These are phyloP conservation scores for Arthrobotrys pseudoclavata DNA, from an alignment of 2,329 filamentous ascomycete species.

Conservation along the genomic window DNA sequence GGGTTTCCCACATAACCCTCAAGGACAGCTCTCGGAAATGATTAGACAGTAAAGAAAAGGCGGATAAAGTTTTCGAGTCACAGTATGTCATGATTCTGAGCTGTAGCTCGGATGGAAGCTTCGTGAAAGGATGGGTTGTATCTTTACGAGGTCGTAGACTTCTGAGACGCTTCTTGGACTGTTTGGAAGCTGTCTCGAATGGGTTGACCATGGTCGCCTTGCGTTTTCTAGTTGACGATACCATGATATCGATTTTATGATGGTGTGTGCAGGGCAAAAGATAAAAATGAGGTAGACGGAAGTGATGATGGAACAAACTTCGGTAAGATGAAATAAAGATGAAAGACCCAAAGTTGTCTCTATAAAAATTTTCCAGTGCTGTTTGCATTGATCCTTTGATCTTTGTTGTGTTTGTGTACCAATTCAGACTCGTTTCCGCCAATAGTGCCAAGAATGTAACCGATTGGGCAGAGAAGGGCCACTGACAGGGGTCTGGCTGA, in stretches of 20 bases:
- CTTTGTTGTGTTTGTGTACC: not conserved
- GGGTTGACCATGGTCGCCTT: not conserved
- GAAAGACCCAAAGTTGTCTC: too few relatives aligned
- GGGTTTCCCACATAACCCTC: constrained; percentile 40
- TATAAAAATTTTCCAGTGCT: not conserved
- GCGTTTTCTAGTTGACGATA: not conserved
- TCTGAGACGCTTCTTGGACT: constrained; percentile 15
- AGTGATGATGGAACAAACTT: not conserved
- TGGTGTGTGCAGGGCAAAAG: not conserved
- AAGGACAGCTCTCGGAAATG: constrained; percentile 39
- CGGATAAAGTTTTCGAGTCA: constrained; percentile 21
- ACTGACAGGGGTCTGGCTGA: constrained; percentile 14
- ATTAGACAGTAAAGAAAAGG: constrained; percentile 29
- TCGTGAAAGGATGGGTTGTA: constrained; percentile 17
- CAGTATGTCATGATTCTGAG: constrained; percentile 38
- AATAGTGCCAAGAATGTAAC: constrained; percentile 18
- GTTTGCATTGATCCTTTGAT: not conserved
- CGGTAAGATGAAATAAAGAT: too few relatives aligned
- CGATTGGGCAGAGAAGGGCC: constrained; percentile 27
- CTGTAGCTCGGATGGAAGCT: constrained; percentile 39
- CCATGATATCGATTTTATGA: constrained; percentile 1
- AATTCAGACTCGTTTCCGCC: constrained; percentile 18
- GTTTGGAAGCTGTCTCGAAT: not conserved
- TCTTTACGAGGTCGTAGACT: constrained; percentile 12
- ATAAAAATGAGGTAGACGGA: too few relatives aligned